A percentile compares a stretch with the other conserved stretches of the same genome.
phyloP scores from a whole-genome alignment of 2,329 filamentous ascomycete genomes.

The Leptographium radiaticola region DNA sequence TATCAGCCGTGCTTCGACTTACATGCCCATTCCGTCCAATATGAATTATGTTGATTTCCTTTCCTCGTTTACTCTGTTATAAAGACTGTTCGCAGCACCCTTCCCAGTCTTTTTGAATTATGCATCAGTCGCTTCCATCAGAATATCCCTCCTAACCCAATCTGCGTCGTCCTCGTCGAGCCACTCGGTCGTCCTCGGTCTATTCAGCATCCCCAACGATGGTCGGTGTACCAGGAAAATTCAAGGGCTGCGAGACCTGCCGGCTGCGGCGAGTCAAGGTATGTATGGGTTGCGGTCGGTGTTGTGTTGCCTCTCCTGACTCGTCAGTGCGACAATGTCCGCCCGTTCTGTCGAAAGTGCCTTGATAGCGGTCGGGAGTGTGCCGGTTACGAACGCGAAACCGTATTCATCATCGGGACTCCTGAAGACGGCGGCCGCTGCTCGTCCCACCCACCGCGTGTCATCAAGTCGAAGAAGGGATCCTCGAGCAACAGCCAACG shows the following conservation, averaged over 20 bases:
- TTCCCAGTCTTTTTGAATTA: background rate
- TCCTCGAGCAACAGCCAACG: background rate
- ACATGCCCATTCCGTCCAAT: no score
- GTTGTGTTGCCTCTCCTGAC: background rate
- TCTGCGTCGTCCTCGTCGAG: background rate
- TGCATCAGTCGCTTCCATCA: background rate
- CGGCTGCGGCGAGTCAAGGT: conserved; percentile 46
- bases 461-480: conserved; percentile 25
- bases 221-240: conserved; percentile 51
- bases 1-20: no score
- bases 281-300: conserved; percentile 11
- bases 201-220: conserved; percentile 20
- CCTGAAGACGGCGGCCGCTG: conserved; percentile 39
- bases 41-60: no score
- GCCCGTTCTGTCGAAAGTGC: conserved; percentile 49
- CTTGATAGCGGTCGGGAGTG: conserved; percentile 42
- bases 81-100: background rate
- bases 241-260: conserved; percentile 52
- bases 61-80: no score
- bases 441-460: conserved; percentile 40
- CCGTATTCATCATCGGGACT: conserved; percentile 52
- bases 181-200: no score
- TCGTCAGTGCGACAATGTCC: conserved; percentile 45
- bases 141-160: background rate
- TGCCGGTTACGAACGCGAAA: conserved; percentile 48